Conservation (phyloP, 2,329 filamentous ascomycete genomes). For the Claviceps humidiphila region DNA sequence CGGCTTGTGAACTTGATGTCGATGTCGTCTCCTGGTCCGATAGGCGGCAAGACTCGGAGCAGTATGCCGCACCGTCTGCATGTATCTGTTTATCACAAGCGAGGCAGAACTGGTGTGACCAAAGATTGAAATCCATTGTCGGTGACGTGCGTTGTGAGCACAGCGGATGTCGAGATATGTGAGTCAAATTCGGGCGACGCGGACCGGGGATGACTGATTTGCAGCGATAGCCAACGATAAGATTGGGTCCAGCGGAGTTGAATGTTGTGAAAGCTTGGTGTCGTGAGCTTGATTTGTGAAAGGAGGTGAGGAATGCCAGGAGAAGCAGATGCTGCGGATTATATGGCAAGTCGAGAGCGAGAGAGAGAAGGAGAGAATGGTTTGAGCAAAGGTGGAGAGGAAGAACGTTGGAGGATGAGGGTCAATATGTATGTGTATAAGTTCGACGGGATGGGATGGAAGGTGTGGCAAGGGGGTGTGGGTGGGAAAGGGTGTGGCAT, state of each 20-base stretch:
- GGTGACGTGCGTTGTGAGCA: constrained; percentile 1
- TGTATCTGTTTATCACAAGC: constrained; percentile 71
- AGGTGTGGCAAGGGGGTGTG: constrained; percentile 2
- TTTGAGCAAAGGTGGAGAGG: constrained; percentile 1
- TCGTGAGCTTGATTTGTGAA: not conserved
- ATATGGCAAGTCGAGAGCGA: not conserved
- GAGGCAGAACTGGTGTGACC: constrained; percentile 88
- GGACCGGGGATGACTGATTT: constrained; percentile 5
- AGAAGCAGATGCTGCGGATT: not conserved
- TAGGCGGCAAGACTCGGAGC: constrained; percentile 81
- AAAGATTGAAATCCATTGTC: constrained; percentile 44
- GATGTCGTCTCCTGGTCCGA: constrained; percentile 70
- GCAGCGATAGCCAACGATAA: not conserved
- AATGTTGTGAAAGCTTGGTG: not conserved
- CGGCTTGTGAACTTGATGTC: constrained; percentile 42
- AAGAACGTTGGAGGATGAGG: constrained; percentile 8
- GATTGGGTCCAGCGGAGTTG: not conserved
- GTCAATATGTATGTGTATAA: constrained; percentile 11
- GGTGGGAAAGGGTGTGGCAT: not conserved
- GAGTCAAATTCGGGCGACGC: constrained; percentile 10
- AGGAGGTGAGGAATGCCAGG: not conserved
- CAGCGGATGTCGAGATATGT: constrained; percentile 7
- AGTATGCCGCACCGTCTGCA: constrained; percentile 71
- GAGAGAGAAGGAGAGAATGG: constrained; percentile 3
- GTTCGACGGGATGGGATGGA: not conserved